Percentiles rank a stretch among this genome's conserved stretches.
Conservation (phyloP, 1,139 yeast species). For the Eremothecium cymbalariae region DNA sequence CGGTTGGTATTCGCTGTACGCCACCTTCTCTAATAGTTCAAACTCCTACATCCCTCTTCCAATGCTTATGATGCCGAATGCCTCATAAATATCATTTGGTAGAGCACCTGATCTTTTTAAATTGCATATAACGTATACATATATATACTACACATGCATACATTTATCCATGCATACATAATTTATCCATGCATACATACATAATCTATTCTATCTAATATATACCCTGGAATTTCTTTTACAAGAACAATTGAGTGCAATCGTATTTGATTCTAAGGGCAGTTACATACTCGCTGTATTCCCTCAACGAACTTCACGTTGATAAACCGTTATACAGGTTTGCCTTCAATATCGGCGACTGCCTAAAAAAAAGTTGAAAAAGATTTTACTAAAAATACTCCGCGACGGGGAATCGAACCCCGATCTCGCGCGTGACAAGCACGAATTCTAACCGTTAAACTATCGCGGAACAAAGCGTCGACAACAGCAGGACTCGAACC, state of each 20-base stretch:
- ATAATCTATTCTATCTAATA: too few relatives aligned
- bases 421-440: conserved; percentile 37
- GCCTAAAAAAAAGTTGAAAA: conserved; percentile 3
- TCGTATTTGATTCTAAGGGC: too few relatives aligned
- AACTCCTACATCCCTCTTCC: conserved; percentile 55
- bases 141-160: background rate
- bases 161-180: conserved; percentile 4
- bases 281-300: too few relatives aligned
- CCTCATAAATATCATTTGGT: conserved; percentile 26
- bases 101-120: too few relatives aligned
- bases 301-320: too few relatives aligned
- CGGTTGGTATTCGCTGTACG: conserved; percentile 61
- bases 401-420: conserved; percentile 37
- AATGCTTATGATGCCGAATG: conserved; percentile 49
- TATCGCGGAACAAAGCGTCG: conserved; percentile 32
- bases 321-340: too few relatives aligned
- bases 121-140: too few relatives aligned
- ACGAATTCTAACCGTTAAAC: conserved; percentile 35
- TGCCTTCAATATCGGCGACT: too few relatives aligned
- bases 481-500: conserved; percentile 30
- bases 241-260: too few relatives aligned
- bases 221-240: too few relatives aligned
- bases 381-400: conserved; percentile 21
- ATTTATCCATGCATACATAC: conserved; percentile 5
- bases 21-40: conserved; percentile 56